Base-by-base conservation (phyloP, 2,329 filamentous ascomycete genomes). In the Chaetomiaceae sp. region DNA sequence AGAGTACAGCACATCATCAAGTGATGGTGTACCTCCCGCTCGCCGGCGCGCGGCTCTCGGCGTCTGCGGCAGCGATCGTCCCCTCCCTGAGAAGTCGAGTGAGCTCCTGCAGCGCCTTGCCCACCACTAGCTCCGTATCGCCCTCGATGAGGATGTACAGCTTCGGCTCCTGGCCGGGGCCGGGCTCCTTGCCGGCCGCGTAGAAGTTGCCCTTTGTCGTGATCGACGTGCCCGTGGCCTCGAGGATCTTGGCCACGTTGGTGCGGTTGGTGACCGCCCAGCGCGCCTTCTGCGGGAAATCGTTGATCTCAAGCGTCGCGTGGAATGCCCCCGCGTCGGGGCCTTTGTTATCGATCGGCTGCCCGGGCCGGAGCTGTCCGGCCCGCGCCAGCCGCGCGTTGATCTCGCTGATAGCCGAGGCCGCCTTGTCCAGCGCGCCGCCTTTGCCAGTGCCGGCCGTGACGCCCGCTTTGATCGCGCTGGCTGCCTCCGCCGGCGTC, bases 251-350 rank as follows among this genome's bases (percentile, higher is more conserved):
- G 60, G 92, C 91, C 51, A 99, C 93, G 64, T 99, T 99, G 31
- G 93, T 97, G 58, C 93, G 83, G 68, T 99, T 99, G 34, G 93
- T 99, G 72, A 99, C 93, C 10, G 90, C 92, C 93, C 93, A 99
- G 61, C 93, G 83, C 57, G 93, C 93, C 76, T 96, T 97, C 68
- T 99, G 93, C 30, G 93, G 93, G 70, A 97, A 97, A 70, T 99
- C 93, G 70, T 99, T 99, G 80, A 99, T 99, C 70, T 97, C 93
- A 55, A 99, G 77, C 4, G 92, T 97, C 14, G 93, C 91, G 68
- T 99, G 93, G 78, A 90, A 99, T 0, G 91, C 90, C 45, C 93
- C 93, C 3, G 93, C 93, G 68, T 99, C 93, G 0, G 93, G 93
- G 1, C 93, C 93, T 70, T 96, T 96, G 73, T 99, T 99, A 73